Percentiles rank a stretch among this genome's conserved stretches.
phyloP scores from a whole-genome alignment of 768 basidiomycete genomes.

The Pisolithus marmoratus region DNA sequence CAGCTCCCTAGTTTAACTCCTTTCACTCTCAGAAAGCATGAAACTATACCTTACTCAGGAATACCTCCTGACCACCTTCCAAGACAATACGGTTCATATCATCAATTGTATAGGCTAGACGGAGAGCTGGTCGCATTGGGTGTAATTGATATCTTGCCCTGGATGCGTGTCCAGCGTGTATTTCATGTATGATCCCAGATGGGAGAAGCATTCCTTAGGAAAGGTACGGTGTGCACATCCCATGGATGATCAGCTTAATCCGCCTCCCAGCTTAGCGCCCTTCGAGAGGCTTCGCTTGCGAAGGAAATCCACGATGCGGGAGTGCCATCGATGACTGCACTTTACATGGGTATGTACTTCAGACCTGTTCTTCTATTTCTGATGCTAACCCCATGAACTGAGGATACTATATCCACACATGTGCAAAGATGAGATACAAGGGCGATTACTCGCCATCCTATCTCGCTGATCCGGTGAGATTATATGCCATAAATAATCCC shows the following conservation, averaged over 20 bases:
- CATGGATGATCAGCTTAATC: not conserved
- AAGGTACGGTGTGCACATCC: slow-evolving; percentile 46
- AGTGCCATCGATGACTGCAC: slow-evolving; percentile 48
- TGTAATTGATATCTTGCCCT: slow-evolving; percentile 88
- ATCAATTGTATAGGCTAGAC: slow-evolving; percentile 83
- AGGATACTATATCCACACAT: slow-evolving; percentile 94
- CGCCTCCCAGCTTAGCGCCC: slow-evolving; percentile 62
- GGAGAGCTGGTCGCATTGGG: slow-evolving; percentile 78
- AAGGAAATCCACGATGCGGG: slow-evolving; percentile 73
- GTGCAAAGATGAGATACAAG: slow-evolving; percentile 95
- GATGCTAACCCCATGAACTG: not conserved
- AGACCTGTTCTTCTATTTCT: not conserved
- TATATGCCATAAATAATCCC: slow-evolving; percentile 1
- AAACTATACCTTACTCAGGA: slow-evolving; percentile 54
- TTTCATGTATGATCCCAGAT: slow-evolving; percentile 79
- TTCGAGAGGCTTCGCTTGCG: slow-evolving; percentile 74
- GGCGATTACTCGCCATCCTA: slow-evolving; percentile 88
- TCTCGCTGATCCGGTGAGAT: slow-evolving; percentile 74
- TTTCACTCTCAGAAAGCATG: slow-evolving; percentile 34
- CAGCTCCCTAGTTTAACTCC: not conserved
- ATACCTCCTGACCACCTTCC: slow-evolving; percentile 57
- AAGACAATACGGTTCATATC: slow-evolving; percentile 82
- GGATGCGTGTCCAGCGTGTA: slow-evolving; percentile 80
- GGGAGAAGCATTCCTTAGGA: slow-evolving; percentile 67
- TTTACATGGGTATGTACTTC: slow-evolving; percentile 77